These are phyloP conservation scores for Naumovozyma castellii DNA, from an alignment of 805 yeast genomes.

Conservation along the genomic window DNA sequence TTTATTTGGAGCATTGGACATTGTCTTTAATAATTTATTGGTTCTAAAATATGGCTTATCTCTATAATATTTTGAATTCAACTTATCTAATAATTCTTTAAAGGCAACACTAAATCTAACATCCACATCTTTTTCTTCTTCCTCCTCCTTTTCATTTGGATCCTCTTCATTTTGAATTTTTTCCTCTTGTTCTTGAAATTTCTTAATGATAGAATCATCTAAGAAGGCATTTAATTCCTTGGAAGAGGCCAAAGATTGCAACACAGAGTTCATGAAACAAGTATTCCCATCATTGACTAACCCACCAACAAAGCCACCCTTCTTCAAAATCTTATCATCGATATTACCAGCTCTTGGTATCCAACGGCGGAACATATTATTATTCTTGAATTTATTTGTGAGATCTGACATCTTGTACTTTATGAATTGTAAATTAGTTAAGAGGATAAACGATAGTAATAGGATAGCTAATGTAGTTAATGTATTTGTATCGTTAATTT, in stretches of 20 bases:
- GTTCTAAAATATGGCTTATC: slow-evolving; percentile 53
- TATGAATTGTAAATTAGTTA: too few relatives aligned
- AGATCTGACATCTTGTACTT: background rate
- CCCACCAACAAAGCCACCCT: slow-evolving; percentile 78
- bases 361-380: background rate
- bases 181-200: slow-evolving; percentile 14
- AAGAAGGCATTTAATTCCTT: slow-evolving; percentile 48
- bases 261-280: slow-evolving; percentile 86
- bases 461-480: background rate
- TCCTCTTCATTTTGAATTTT: slow-evolving; percentile 4
- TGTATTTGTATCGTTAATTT: background rate
- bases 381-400: background rate
- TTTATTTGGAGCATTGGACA: slow-evolving; percentile 72
- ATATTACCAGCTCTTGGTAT: background rate
- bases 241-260: slow-evolving; percentile 75
- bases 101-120: slow-evolving; percentile 47
- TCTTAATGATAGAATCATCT: slow-evolving; percentile 31
- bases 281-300: slow-evolving; percentile 85
- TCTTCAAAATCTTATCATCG: slow-evolving; percentile 34
- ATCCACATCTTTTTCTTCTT: slow-evolving; percentile 5
- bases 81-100: slow-evolving; percentile 40
- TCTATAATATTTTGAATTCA: slow-evolving; percentile 47
- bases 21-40: slow-evolving; percentile 46
- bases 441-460: background rate
- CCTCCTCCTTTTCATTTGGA: slow-evolving; percentile 18